Evolutionary conservation across 2,329 filamentous ascomycete species (phyloP).

Genomic region (Pleurostoma richardsiae): DNA sequence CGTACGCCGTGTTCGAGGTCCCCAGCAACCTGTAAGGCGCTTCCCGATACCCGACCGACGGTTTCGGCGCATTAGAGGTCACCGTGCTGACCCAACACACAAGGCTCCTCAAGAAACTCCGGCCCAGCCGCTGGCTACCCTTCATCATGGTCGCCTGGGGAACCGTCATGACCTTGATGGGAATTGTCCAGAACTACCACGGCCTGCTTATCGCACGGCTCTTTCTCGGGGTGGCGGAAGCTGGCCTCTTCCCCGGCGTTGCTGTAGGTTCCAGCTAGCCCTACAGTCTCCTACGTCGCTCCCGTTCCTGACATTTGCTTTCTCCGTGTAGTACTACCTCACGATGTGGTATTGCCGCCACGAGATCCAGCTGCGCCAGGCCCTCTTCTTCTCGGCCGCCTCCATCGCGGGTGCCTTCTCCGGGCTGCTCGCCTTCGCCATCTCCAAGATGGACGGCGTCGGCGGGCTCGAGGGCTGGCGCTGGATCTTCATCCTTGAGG

Average conservation of each 20-base stretch:
- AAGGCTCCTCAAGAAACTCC: constrained; percentile 62
- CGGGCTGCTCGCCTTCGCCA: constrained; percentile 48
- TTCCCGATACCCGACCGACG: background rate
- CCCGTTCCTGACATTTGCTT: constrained; percentile 12
- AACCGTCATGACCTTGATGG: constrained; percentile 45
- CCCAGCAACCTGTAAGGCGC: constrained; percentile 58
- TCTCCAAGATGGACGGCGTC: constrained; percentile 36
- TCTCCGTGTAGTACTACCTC: constrained; percentile 36
- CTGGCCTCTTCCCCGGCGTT: constrained; percentile 63
- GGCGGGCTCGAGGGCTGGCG: constrained; percentile 39
- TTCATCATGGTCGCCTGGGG: constrained; percentile 65
- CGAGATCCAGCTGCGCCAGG: constrained; percentile 50
- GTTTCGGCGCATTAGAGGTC: too few species aligned
- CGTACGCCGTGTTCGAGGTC: constrained; percentile 71
- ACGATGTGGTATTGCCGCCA: constrained; percentile 57
- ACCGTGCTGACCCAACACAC: too few species aligned
- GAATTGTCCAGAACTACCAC: constrained; percentile 42
- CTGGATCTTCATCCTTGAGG: constrained; percentile 51
- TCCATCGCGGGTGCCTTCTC: constrained; percentile 75
- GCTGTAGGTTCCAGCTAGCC: constrained; percentile 25
- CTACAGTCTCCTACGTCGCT: constrained; percentile 23
- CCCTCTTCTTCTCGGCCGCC: constrained; percentile 79
- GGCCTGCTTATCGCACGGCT: constrained; percentile 47
- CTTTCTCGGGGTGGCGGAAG: constrained; percentile 60
- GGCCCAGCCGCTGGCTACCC: constrained; percentile 71